Evolutionary conservation across 768 basidiomycete genomes (phyloP), one percentile per base, ranked within the genome.

Genomic region (Boletus pseudo-olivaceus): DNA sequence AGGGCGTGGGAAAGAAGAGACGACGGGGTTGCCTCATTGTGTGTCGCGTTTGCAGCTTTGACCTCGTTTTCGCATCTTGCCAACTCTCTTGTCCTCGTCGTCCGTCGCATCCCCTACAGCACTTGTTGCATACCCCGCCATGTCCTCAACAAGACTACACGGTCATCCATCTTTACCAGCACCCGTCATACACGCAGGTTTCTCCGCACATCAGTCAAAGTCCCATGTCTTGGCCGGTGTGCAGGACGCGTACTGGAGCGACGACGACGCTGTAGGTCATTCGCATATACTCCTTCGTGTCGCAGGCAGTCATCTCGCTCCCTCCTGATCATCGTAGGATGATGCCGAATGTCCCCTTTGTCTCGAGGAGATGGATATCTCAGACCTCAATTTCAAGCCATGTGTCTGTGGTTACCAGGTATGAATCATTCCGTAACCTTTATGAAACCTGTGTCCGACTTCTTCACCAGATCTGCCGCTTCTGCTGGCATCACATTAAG

Each of bases 391-490:
- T 77, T 99, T 99, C 78, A 96, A 94, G 77, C 97, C 97, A 27
- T 99, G 97, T 73, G 85, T 94, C 48, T 99, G 97, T 74, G 97
- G 97, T 56, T 97, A 98, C 75, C 97, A 98, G 82, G 97, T 90
- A 59, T 50, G 62, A 49, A 47, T 48, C 20, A 48, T 60, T 17
- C 47, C 59, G 51, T 61, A 49, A 55, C 33, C 5, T 26, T 60
- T 53, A 65, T 62, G 56, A 64, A 57, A 58, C 38, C 38, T 8
- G 29, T 47, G 51, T 41, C 53, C 40, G 23, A 54, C 46, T 50
- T 57, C 55, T 49, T n/a, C 49, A 39, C 45, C 60, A 99, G 97
- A 93, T 99, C 61, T 99, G 97, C 72, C 88, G 93, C 53, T 99
- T 99, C 76, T 99, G 97, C 73, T 98, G 94, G 85, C 92, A 99